A percentile compares a stretch with the other conserved stretches of the same genome.
phyloP scores from a whole-genome alignment of 2,329 filamentous ascomycete genomes.

The Iodosphaeria phyllophila region DNA sequence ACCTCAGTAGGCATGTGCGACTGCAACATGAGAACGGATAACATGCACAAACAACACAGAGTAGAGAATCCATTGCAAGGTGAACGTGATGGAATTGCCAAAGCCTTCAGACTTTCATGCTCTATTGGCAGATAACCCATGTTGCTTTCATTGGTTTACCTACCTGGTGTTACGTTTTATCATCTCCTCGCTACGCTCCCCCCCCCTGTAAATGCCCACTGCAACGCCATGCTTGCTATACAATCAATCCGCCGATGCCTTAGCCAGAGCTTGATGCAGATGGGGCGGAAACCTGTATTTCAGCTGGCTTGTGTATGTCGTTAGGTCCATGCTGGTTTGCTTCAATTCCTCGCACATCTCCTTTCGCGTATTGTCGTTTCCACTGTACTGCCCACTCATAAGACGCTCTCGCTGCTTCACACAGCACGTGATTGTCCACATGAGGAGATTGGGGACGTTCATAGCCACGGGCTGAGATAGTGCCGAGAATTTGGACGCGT shows the following conservation, averaged over 20 bases:
- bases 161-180: too few relatives aligned
- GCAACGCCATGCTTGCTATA: too few relatives aligned
- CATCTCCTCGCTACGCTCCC: too few relatives aligned
- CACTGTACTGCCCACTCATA: conserved; percentile 53
- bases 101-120: too few relatives aligned
- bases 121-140: too few relatives aligned
- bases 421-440: conserved; percentile 86
- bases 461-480: conserved; percentile 67
- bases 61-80: too few relatives aligned
- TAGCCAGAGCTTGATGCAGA: conserved; percentile 74
- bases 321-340: conserved; percentile 73
- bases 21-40: too few relatives aligned
- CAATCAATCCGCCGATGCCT: conserved; percentile 56
- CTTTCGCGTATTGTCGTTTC: conserved; percentile 44
- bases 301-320: conserved; percentile 84
- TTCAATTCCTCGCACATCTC: conserved; percentile 52
- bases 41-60: too few relatives aligned
- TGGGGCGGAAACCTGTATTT: conserved; percentile 76
- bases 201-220: too few relatives aligned
- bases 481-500: conserved; percentile 62
- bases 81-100: too few relatives aligned
- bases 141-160: too few relatives aligned
- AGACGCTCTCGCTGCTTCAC: conserved; percentile 59
- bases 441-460: conserved; percentile 76
- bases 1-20: too few relatives aligned